Evolutionary conservation across 768 basidiomycete species (phyloP).

Genomic region (Rhodosporidiobolus sp.): DNA sequence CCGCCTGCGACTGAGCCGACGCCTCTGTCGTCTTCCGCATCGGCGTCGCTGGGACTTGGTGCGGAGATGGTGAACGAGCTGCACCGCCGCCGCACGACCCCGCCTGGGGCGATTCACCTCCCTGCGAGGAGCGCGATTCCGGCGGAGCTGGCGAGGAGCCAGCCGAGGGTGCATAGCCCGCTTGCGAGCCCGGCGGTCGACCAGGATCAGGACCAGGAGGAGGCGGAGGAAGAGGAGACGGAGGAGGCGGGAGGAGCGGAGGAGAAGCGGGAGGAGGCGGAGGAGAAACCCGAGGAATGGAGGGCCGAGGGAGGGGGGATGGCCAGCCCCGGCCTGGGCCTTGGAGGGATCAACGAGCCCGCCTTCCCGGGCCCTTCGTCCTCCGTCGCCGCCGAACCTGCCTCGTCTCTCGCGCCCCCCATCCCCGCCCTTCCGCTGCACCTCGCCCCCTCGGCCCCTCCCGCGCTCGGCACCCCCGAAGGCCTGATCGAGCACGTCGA

Average conservation of each 20-base stretch:
- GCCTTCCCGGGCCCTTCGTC: too few relatives aligned
- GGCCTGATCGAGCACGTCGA: constrained; percentile 15
- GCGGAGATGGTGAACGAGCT: too few relatives aligned
- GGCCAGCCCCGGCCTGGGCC: not conserved
- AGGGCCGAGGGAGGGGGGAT: not conserved
- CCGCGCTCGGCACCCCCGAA: constrained; percentile 11
- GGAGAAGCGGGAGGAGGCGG: not conserved
- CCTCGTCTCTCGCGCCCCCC: not conserved
- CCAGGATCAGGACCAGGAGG: not conserved
- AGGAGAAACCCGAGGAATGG: not conserved
- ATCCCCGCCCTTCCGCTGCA: not conserved
- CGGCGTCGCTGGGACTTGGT: too few relatives aligned
- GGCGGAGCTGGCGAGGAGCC: not conserved
- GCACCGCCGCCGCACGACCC: not conserved
- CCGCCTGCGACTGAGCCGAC: not conserved
- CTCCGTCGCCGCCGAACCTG: not conserved
- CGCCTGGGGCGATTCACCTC: not conserved
- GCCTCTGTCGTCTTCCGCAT: too few relatives aligned
- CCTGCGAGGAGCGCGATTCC: not conserved
- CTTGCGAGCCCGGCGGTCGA: not conserved
- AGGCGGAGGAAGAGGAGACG: not conserved
- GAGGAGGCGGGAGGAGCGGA: not conserved
- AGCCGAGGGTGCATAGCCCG: constrained; percentile 12
- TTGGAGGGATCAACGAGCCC: not conserved
- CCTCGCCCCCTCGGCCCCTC: not conserved